A percentile compares a stretch with the other conserved stretches of the same genome.
Evolutionary conservation across 148 eudicot genomes (phyloP).

Genomic region (Amaranthus cruentus): DNA sequence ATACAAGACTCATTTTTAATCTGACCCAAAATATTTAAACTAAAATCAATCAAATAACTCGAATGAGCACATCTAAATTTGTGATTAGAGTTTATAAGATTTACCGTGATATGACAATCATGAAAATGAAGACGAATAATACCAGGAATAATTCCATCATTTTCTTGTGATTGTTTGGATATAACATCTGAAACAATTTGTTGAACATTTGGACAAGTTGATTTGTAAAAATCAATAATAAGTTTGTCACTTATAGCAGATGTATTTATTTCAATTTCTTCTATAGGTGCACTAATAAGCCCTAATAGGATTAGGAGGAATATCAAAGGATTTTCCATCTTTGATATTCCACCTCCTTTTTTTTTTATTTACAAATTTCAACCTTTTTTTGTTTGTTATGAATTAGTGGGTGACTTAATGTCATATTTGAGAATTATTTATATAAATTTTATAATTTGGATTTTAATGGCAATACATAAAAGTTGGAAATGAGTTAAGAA

Average conservation of each 20-base stretch:
- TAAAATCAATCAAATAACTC: too few species aligned
- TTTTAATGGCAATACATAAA: neutral
- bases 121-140: conserved; percentile 30
- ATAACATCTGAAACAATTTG: conserved; percentile 8
- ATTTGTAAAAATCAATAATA: conserved; percentile 15
- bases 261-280: neutral
- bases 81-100: neutral
- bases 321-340: conserved; percentile 16
- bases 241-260: conserved; percentile 18
- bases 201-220: conserved; percentile 19
- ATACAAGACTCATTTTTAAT: too few species aligned
- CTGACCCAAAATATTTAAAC: too few species aligned
- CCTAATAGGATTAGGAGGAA: neutral
- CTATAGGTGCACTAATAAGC: neutral
- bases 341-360: neutral
- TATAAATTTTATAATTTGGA: neutral
- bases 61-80: too few species aligned
- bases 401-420: conserved; percentile 7
- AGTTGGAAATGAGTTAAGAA: neutral
- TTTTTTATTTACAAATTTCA: too few species aligned
- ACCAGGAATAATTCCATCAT: conserved; percentile 16
- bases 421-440: neutral
- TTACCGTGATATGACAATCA: conserved; percentile 26
- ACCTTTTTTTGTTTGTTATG: too few species aligned
- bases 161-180: neutral